These are phyloP conservation scores for Monosporascus sp. DNA, from an alignment of 2,329 filamentous ascomycete species.

Conservation along the genomic window DNA sequence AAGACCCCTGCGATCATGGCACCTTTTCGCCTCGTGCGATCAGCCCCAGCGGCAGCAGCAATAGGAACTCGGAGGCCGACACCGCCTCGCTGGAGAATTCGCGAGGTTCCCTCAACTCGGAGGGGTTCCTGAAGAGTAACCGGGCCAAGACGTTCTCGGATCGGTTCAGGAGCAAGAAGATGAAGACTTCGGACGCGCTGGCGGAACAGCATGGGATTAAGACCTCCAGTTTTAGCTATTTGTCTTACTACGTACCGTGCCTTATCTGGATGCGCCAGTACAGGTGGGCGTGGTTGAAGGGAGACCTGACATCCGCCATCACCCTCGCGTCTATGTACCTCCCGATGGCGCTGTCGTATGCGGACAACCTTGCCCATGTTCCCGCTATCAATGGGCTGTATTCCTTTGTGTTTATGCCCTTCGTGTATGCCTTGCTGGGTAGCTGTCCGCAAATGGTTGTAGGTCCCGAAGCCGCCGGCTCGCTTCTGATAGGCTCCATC, in stretches of 20 bases:
- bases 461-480: slow-evolving; percentile 90
- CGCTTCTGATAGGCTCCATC: slow-evolving; percentile 81
- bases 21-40: slow-evolving; percentile 66
- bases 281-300: slow-evolving; percentile 71
- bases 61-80: slow-evolving; percentile 20
- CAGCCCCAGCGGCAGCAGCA: slow-evolving; percentile 35
- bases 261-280: slow-evolving; percentile 90
- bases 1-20: slow-evolving; percentile 61
- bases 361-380: slow-evolving; percentile 86
- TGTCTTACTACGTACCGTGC: slow-evolving; percentile 89
- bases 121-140: slow-evolving; percentile 28
- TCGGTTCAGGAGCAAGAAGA: slow-evolving; percentile 57
- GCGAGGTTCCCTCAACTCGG: slow-evolving; percentile 31
- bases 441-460: slow-evolving; percentile 92
- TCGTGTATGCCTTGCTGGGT: slow-evolving; percentile 86
- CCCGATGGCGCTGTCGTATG: slow-evolving; percentile 91
- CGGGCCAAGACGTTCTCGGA: slow-evolving; percentile 46
- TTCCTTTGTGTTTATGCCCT: slow-evolving; percentile 84
- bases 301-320: slow-evolving; percentile 80
- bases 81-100: slow-evolving; percentile 25
- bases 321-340: slow-evolving; percentile 99
- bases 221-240: slow-evolving; percentile 73
- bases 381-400: slow-evolving; percentile 93
- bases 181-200: slow-evolving; percentile 66
- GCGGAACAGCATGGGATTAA: slow-evolving; percentile 69